Conservation (phyloP, 2,329 filamentous ascomycete species). For the Hypocrella siamensis region DNA sequence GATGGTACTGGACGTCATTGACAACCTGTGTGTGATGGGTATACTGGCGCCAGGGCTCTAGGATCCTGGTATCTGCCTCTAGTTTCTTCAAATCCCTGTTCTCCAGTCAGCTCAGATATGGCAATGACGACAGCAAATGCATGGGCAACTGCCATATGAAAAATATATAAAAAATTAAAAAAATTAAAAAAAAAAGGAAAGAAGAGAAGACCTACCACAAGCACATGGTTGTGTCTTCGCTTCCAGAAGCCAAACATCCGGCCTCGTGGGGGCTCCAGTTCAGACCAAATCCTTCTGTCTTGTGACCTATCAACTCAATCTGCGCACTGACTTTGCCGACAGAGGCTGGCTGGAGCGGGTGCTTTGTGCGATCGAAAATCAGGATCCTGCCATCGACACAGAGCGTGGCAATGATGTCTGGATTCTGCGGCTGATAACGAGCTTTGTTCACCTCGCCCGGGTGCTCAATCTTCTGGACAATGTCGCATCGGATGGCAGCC, state of each 20-base stretch:
- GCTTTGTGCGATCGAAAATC: constrained; percentile 93
- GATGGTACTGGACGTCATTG: constrained; percentile 94
- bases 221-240: constrained; percentile 80
- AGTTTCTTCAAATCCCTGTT: constrained; percentile 66
- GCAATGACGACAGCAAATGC: neutral
- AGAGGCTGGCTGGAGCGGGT: constrained; percentile 55
- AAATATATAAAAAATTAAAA: no score
- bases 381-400: constrained; percentile 77
- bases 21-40: constrained; percentile 82
- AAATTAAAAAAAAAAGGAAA: no score
- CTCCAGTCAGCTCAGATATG: neutral
- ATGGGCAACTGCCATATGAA: no score
- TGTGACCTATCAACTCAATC: constrained; percentile 73
- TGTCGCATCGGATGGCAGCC: constrained; percentile 67
- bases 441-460: constrained; percentile 97
- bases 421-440: constrained; percentile 92
- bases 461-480: constrained; percentile 93
- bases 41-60: constrained; percentile 61
- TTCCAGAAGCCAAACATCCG: constrained; percentile 76
- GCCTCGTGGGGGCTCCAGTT: constrained; percentile 79
- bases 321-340: constrained; percentile 59
- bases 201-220: no score
- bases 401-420: constrained; percentile 89
- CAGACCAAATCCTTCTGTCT: constrained; percentile 77
- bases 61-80: constrained; percentile 48